Base-by-base conservation (phyloP, 768 basidiomycete species). In the Phlegmacium glaucopus region DNA sequence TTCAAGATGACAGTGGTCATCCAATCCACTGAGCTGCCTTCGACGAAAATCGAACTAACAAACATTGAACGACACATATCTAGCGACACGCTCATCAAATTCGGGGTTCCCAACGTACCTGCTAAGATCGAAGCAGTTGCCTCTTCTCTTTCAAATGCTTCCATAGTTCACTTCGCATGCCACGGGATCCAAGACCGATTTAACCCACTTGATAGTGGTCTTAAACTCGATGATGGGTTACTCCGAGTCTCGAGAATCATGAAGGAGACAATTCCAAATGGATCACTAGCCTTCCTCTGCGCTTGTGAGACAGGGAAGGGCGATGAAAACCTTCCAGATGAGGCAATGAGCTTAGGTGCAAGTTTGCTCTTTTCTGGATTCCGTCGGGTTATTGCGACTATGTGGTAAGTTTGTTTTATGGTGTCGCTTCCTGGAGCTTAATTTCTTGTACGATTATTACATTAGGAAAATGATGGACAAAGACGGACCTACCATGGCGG, bases 281-380 rank as follows among this genome's bases (percentile, higher is more conserved):
- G 18, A 10, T 13, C 18, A 12, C 17, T 49, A n/a, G 48, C 42
- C 16, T 49, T 49, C 38, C 34, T 49, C 3, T 43, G 41, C 26
- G 48, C 48, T 8, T 49, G 48, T 39, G 41, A 49, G 42, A 49
- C 41, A 4, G 42, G 29, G 5, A 43, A 12, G 48, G 42, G 42
- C 9, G 48, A 49, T 27, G 13, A 7, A 12, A 27, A 42, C 4
- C 11, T 49, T 5, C 30, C 42, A 12, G 42, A 49, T n/a, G 48
- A 49, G 41, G 32, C 32, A 7, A n/a, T 49, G 42, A 35, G 18
- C 17, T 11, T 49, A 13, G 42, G 17, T 22, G 48, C 41, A 7
- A 12, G 18, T 5, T 16, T 49, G 32, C 13, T 49, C 1, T 35
- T 28, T 29, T 25, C 32, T 16, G 48, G 48, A 26, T 46, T 42